phyloP scores from a whole-genome alignment of 2,329 filamentous ascomycete species.

The Colletotrichum scovillei region DNA sequence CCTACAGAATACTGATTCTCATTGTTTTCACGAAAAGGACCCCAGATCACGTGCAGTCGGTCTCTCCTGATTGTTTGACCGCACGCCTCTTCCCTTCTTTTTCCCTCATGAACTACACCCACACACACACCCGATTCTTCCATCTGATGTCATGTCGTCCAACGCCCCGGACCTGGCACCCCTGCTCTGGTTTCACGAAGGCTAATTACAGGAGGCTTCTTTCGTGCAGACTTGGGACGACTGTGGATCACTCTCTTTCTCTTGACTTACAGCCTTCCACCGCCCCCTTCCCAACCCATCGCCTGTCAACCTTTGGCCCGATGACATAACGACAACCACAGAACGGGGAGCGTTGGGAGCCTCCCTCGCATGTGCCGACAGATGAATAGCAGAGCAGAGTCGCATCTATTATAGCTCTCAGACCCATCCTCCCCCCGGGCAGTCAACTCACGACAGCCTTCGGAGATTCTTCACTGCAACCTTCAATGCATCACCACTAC shows the following conservation, averaged over 20 bases:
- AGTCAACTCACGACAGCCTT: background rate
- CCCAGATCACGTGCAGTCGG: conserved; percentile 12
- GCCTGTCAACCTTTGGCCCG: background rate
- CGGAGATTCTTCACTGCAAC: conserved; percentile 1
- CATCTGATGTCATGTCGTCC: conserved; percentile 32
- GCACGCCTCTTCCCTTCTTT: background rate
- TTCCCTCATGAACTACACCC: background rate
- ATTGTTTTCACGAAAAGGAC: conserved; percentile 6
- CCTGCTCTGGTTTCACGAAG: conserved; percentile 27
- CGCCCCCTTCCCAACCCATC: background rate
- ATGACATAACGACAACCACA: background rate
- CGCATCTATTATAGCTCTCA: background rate
- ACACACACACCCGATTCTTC: background rate
- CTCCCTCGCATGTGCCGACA: background rate
- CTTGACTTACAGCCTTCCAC: background rate
- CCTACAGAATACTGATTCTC: too few species aligned
- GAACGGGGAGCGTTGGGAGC: background rate
- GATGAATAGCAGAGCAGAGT: background rate
- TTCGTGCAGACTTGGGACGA: conserved; percentile 31
- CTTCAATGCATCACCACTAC: background rate
- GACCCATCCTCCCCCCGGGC: background rate
- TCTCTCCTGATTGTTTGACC: background rate
- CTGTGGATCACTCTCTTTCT: conserved; percentile 2
- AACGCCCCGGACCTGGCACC: conserved; percentile 13
- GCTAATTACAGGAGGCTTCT: conserved; percentile 33